These are phyloP conservation scores for Talaromyces sp. DNA, from an alignment of 2,329 filamentous ascomycete genomes.

Conservation along the genomic window DNA sequence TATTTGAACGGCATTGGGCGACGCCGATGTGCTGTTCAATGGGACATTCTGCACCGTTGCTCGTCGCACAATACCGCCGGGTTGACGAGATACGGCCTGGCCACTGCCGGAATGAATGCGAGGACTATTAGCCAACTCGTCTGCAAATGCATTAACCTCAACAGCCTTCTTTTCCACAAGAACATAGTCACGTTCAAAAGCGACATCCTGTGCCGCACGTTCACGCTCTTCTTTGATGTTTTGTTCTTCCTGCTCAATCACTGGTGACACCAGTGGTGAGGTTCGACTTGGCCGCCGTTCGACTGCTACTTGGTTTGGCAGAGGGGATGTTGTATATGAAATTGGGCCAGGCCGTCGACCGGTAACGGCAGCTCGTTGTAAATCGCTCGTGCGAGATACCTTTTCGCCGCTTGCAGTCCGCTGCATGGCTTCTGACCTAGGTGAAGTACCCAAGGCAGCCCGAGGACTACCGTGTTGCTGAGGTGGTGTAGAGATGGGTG, in stretches of 20 bases:
- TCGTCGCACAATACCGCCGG: constrained; percentile 63
- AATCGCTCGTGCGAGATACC: constrained; percentile 18
- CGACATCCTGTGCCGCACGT: constrained; percentile 74
- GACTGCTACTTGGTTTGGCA: constrained; percentile 19
- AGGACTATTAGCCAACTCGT: constrained; percentile 83
- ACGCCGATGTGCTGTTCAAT: constrained; percentile 55
- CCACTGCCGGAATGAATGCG: constrained; percentile 40
- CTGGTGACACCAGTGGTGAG: constrained; percentile 28
- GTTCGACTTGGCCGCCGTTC: constrained; percentile 8
- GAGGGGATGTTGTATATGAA: constrained; percentile 35
- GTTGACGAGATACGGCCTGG: constrained; percentile 45
- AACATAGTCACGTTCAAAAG: constrained; percentile 90
- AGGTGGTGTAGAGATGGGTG: constrained; percentile 9
- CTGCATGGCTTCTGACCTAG: constrained; percentile 24
- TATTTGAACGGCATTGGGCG: constrained; percentile 69
- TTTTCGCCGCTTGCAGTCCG: constrained; percentile 29
- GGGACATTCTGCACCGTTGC: constrained; percentile 72
- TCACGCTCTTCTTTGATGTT: constrained; percentile 44
- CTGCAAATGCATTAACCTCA: constrained; percentile 93
- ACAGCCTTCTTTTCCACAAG: constrained; percentile 92
- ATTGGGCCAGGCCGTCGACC: constrained; percentile 28
- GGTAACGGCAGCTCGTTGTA: constrained; percentile 19
- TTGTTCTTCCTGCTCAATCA: constrained; percentile 31
- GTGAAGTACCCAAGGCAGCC: constrained; percentile 16
- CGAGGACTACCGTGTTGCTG: constrained; percentile 34